Evolutionary conservation across 345 rosid genomes (phyloP), one percentile per base, ranked within the genome.

Genomic region (Eucalyptus erythrocorys): DNA sequence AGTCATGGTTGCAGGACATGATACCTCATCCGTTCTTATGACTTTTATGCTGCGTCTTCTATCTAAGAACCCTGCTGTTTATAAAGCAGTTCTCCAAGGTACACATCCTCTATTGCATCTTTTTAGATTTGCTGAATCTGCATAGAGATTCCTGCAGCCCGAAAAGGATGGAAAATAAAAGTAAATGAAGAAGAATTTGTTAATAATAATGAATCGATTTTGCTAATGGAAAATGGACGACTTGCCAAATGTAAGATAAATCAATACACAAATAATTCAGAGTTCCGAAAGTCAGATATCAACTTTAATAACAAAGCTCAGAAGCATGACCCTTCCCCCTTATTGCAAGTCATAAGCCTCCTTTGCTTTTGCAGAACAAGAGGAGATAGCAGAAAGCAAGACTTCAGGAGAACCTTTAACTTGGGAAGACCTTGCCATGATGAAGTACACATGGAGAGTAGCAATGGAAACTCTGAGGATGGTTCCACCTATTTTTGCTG

Each of bases 1-100:
- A 48, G 86, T 94, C 88, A 94, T 94, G 96, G 91, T 90, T 84
- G 96, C 96, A 13, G 96, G 96, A 66, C 89, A 94, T 61, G 95
- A 94, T 87, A 94, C 96, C 90, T 91, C 95, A 48, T 89, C 94
- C 6, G 66, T 90, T 49, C 90, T 94, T 14, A 89, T 94, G 79
- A 94, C 96, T 86, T 94, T 93, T 89, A 37, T 94, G 76, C n/a
- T 95, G 6, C 92, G 89, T 47, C 94, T 90, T 89, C 91, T 94
- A 7, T 91, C 95, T 4, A 92, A 87, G 42, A 88, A 94, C 30
- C 96, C 93, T 40, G 66, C 88, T 8, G n/a, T 94, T 87, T 85
- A 89, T 48, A 87, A 92, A 79, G 91, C 94, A 66, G 93, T 94
- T 88, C 93, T 95, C 50, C 90, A 91, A 90, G 95, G 95, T 94